A percentile compares a stretch with the other conserved stretches of the same genome.
These are phyloP conservation scores for Epichloe uncinata DNA, from an alignment of 2,329 filamentous ascomycete species.

Conservation along the genomic window DNA sequence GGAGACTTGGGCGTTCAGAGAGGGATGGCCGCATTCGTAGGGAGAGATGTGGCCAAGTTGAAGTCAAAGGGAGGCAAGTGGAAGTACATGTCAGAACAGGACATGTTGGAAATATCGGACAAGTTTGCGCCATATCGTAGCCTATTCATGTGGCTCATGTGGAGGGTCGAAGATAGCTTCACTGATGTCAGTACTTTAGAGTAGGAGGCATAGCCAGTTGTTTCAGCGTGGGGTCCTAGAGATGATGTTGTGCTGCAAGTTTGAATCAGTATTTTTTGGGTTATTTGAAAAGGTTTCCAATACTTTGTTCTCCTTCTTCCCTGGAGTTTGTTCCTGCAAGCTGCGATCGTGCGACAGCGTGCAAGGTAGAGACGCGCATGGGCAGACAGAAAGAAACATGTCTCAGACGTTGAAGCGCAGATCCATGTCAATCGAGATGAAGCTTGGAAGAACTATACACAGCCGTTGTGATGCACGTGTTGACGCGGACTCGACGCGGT, in stretches of 20 bases:
- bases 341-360: background rate
- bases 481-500: background rate
- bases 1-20: conserved; percentile 90
- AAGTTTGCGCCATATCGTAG: conserved; percentile 79
- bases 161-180: conserved; percentile 55
- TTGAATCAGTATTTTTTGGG: background rate
- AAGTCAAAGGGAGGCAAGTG: conserved; percentile 77
- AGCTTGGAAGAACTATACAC: background rate
- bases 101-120: conserved; percentile 75
- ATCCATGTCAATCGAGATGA: background rate
- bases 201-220: conserved; percentile 10
- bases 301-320: no score
- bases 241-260: background rate
- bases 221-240: no score
- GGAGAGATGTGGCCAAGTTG: conserved; percentile 70
- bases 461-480: background rate
- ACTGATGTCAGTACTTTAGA: conserved; percentile 57
- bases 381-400: background rate
- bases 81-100: conserved; percentile 93
- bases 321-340: background rate
- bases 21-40: conserved; percentile 81
- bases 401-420: background rate
- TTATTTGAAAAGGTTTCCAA: background rate
- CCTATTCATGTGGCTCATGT: conserved; percentile 98
- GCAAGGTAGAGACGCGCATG: background rate